Evolutionary conservation across 2,329 filamentous ascomycete species (phyloP).

Genomic region (Pseudocercospora musae): DNA sequence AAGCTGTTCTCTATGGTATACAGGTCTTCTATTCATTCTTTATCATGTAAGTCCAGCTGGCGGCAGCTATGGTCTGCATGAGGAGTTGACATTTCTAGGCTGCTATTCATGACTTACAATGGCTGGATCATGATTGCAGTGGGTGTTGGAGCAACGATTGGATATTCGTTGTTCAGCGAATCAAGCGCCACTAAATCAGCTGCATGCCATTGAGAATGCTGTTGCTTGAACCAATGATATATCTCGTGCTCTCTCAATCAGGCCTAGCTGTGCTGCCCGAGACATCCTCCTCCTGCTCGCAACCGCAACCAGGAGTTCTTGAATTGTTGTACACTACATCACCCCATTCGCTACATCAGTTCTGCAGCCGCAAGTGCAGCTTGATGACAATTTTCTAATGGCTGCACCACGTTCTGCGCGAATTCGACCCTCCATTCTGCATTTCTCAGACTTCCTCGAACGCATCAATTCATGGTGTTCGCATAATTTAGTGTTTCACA

Average conservation of each 20-base stretch:
- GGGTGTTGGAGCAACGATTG: slow-evolving; percentile 80
- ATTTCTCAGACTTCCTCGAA: slow-evolving; percentile 11
- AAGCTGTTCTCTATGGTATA: slow-evolving; percentile 79
- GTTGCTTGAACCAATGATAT: too few relatives aligned
- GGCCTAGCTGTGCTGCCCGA: not conserved
- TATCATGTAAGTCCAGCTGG: slow-evolving; percentile 75
- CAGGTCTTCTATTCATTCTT: slow-evolving; percentile 99
- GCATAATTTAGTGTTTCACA: slow-evolving; percentile 12
- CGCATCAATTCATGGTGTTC: slow-evolving; percentile 13
- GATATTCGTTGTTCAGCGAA: slow-evolving; percentile 78
- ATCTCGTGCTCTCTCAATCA: not conserved
- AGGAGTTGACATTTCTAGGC: slow-evolving; percentile 53
- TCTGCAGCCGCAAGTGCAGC: too few relatives aligned
- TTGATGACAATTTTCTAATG: slow-evolving; percentile 2
- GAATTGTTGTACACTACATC: too few relatives aligned
- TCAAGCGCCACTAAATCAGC: slow-evolving; percentile 75
- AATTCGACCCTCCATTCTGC: slow-evolving; percentile 18
- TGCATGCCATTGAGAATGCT: slow-evolving; percentile 71
- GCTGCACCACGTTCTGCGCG: slow-evolving; percentile 16
- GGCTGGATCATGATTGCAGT: slow-evolving; percentile 96
- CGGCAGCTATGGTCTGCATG: not conserved
- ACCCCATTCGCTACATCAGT: too few relatives aligned
- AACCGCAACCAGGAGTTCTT: too few relatives aligned
- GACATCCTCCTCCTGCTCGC: too few relatives aligned
- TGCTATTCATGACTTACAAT: slow-evolving; percentile 99